Percentiles rank a stretch among this genome's conserved stretches.
These are phyloP conservation scores for Eucalyptus pumila DNA, from an alignment of 345 rosid species.

Conservation along the genomic window DNA sequence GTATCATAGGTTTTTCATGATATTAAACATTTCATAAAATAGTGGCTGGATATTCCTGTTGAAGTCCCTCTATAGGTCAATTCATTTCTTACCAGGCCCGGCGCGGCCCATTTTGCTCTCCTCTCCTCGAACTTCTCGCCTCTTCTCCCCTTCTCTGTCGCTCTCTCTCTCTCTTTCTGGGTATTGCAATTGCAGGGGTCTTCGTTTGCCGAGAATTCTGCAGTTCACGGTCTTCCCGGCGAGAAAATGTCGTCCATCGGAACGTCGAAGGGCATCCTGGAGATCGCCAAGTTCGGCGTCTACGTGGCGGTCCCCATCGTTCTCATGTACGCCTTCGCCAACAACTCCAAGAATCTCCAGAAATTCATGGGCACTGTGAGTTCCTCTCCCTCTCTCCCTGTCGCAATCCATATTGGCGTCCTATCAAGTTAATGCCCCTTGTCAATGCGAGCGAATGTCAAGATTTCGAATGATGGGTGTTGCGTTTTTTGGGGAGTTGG, in stretches of 20 bases:
- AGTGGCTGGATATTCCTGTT: no score
- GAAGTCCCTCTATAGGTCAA: not conserved
- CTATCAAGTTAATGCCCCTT: not conserved
- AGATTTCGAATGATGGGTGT: not conserved
- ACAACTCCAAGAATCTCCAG: slow-evolving; percentile 65
- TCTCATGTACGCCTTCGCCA: slow-evolving; percentile 77
- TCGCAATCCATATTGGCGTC: not conserved
- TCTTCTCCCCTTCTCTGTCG: not conserved
- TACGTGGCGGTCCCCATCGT: slow-evolving; percentile 58
- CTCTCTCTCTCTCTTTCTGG: not conserved
- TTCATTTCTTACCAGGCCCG: not conserved
- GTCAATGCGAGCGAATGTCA: not conserved
- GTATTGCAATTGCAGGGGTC: not conserved
- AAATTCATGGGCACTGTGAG: slow-evolving; percentile 78
- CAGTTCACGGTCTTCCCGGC: not conserved
- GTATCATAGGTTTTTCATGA: rapidly evolving
- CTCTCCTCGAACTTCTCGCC: not conserved
- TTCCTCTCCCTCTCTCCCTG: not conserved
- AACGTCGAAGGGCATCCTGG: slow-evolving; percentile 65
- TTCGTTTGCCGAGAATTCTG: not conserved
- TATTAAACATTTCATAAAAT: no score
- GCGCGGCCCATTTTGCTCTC: not conserved
- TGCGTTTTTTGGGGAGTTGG: not conserved
- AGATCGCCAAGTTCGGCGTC: slow-evolving; percentile 74
- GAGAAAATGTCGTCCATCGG: slow-evolving; percentile 55